Base-by-base conservation (phyloP, 2,329 filamentous ascomycete genomes). In the Daldinia sp. region DNA sequence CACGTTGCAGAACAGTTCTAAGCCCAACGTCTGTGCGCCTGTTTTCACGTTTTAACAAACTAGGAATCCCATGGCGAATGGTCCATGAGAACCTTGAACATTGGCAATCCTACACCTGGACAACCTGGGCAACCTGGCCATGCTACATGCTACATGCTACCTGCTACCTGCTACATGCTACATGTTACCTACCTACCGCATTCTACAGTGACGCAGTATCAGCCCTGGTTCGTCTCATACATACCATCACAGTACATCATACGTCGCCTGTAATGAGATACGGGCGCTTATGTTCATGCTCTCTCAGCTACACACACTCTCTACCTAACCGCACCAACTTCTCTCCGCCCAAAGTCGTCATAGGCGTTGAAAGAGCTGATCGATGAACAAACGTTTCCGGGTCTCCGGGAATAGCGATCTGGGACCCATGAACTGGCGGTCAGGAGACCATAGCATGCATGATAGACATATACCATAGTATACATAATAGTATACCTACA, bases 391-490 rank as follows among this genome's bases (percentile, higher is more conserved):
- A 66, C 60, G 68, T 70, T 66, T 71, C 71, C 61, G 67, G 68
- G 66, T 67, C 68, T 64, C 69, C 66, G 70, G 72, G 70, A 73
- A 69, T 64, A 68, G 52, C 58, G 61, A 67, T 71, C 64, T 70
- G 66, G 69, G 71, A 67, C 64, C 73, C 75, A 77, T 77, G 78
- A 82, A 82, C 78, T 82, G 80, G 81, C 81, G 81, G 80, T 82
- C 80, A 82, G 74, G 80, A 82, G 74, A 71, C 74, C 39, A 32
- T 4, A 35, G 30, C 34, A 55, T 58, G 62, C 59, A 73, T 75
- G 72, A 65, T 68, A 45, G 45, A 45, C 41, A 53, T 19, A 34
- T 57, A 58, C n/a, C n/a, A n/a, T n/a, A n/a, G n/a, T n/a, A n/a
- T n/a, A n/a, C n/a, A n/a, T n/a, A n/a, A n/a, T n/a, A n/a, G n/a